Conservation (phyloP, 2,329 filamentous ascomycete genomes). For the Pseudogymnoascus sp. region DNA sequence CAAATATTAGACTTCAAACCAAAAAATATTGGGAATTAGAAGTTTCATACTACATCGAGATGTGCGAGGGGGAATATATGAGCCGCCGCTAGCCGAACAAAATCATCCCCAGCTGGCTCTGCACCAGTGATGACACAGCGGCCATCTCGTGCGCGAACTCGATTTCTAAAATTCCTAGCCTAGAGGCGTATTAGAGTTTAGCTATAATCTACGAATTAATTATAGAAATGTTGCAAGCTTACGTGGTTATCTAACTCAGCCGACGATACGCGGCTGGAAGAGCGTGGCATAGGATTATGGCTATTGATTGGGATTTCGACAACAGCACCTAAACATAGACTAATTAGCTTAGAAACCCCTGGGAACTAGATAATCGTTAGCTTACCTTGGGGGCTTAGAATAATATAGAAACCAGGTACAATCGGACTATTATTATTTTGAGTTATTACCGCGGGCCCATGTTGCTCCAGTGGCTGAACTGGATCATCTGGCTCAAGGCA, state of each 20-base stretch:
- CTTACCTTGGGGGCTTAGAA: background rate
- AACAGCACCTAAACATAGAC: background rate
- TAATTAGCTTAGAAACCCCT: background rate
- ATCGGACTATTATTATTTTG: background rate
- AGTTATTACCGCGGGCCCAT: background rate
- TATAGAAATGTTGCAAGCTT: background rate
- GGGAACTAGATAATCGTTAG: background rate
- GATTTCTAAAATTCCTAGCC: background rate
- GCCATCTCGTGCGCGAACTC: background rate
- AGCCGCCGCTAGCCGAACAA: background rate
- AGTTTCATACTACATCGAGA: background rate
- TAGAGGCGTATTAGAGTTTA: background rate
- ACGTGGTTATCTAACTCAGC: background rate
- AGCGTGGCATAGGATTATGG: background rate
- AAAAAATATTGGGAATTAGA: background rate
- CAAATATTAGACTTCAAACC: background rate
- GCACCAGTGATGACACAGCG: background rate
- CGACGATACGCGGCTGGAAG: background rate
- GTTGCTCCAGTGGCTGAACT: background rate
- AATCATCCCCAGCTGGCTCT: background rate
- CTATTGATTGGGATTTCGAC: background rate
- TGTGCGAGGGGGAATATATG: background rate
- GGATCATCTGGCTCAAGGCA: background rate
- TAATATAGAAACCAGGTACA: background rate
- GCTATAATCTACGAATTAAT: too few species aligned